Evolutionary conservation across 1,284 basidiomycete species (phyloP), one percentile per base, ranked within the genome.

Genomic region (Irpex lacteus): DNA sequence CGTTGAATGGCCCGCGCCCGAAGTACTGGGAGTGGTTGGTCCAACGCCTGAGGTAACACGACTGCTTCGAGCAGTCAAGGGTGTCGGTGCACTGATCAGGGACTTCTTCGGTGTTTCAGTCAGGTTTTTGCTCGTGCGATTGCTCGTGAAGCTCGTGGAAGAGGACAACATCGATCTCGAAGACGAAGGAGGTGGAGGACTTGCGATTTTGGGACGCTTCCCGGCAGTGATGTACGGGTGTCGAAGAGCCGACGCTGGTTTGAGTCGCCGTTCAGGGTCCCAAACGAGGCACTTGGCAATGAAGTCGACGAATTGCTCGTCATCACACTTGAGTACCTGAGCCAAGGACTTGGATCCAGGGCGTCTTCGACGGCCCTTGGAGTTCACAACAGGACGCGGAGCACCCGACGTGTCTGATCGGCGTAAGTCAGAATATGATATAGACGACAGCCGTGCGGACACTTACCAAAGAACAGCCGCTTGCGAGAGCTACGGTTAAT

Each of bases 221-320:
- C 91, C 85, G 34, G 87, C 85, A 21, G 89, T 82, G 65, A 96
- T 84, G 80, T 95, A 98, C 8, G 93, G 91, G 78, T 97, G 95
- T n/a, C 94, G 87, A 79, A 96, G 79, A 0, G 98, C 97, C 13
- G 91, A 86, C 70, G 96, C 94, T 1, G 97, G 97, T 77, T 98
- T 98, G 73, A 99, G 84, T 49, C 98, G 86, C 64, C 94, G 87
- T 73, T 99, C 97, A 1, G 98, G 98, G 78, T 99, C 98, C 98
- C 97, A 99, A 13, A 94, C 86, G 26, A 99, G 83, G 77, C 98
- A 99, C 75, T 97, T 98, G 2, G 92, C 84, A 68, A 99, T 93
- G 73, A 99, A 94, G 76, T 97, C 94, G 58, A 95, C 83, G 73
- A 96, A 95, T 50, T 91, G 85, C 64, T 96, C 94, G 71, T 97